Conservation (phyloP, 106 monocot species). For the Triglochin maritima region DNA sequence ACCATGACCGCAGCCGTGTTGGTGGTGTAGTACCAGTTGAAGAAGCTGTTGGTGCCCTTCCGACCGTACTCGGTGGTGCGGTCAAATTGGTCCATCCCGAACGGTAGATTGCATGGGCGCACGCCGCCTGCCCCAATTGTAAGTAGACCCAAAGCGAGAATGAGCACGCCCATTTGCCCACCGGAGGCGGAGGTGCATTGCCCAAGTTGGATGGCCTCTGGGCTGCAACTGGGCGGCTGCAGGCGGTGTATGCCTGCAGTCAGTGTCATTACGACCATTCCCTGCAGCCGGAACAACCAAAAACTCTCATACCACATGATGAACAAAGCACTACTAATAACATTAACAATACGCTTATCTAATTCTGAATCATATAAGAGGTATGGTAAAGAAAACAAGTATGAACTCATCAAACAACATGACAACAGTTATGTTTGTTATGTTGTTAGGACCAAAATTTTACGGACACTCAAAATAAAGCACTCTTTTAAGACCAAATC, state of each 20-base stretch:
- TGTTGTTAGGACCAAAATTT: no score
- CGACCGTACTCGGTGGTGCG: slow-evolving; percentile 17
- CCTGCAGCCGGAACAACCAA: slow-evolving; percentile 17
- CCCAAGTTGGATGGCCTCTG: not conserved
- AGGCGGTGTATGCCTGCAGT: slow-evolving; percentile 25
- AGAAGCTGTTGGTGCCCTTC: slow-evolving; percentile 49
- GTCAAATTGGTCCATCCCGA: slow-evolving; percentile 63
- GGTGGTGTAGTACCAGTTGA: slow-evolving; percentile 84
- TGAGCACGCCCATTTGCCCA: slow-evolving; percentile 23
- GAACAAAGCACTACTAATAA: not conserved
- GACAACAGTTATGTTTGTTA: no score
- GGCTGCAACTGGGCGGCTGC: slow-evolving; percentile 20
- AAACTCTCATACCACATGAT: not conserved
- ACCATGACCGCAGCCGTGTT: slow-evolving; percentile 30
- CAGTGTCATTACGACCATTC: slow-evolving; percentile 38
- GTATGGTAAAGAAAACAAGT: no score
- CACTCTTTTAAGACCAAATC: no score
- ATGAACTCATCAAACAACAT: no score
- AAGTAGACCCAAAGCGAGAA: slow-evolving; percentile 21
- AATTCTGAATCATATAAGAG: no score
- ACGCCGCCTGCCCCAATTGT: slow-evolving; percentile 30
- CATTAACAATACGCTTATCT: no score
- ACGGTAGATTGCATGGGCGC: slow-evolving; percentile 34
- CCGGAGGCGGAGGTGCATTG: slow-evolving; percentile 18
- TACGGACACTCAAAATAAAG: no score